Base-by-base conservation (phyloP, 768 basidiomycete genomes). In the Clitopilus passeckerianus region DNA sequence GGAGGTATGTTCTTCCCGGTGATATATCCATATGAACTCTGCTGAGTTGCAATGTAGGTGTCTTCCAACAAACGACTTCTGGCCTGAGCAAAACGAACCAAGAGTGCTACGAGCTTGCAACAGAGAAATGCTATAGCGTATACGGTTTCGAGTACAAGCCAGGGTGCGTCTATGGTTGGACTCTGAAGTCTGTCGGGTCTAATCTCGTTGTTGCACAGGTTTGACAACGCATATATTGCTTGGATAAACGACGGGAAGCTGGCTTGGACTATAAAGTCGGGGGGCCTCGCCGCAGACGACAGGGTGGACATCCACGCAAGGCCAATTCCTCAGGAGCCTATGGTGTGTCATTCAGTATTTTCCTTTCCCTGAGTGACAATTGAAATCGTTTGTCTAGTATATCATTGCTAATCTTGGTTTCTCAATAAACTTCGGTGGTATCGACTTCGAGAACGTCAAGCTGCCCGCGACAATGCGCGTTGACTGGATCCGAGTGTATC, bases 401-500 rank as follows among this genome's bases (percentile, higher is more conserved):
- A 79, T 92, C 69, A 81, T 91, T 58, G 79, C 81, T 54, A 89
- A 90, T 61, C 77, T 89, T 34, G 90, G 88, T 37, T 82, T 90
- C 59, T 90, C 88, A 6, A 62, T 74, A 46, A 85, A 82, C 65
- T 91, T 91, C 69, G 89, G 86, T 15, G 75, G 70, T 7, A 82
- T 91, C 65, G 85, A 91, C 63, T 77, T 85, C 57, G 74, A 75
- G 5, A 64, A 82, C 37, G 67, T 91, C 27, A 70, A 71, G 18
- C 79, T 87, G 65, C 85, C 85, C 5, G 70, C 81, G 8, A 77
- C 75, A 24, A 87, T 95, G 89, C 75, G 75, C 57, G 74, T 95
- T 54, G 94, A 96, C 67, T 95, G 86, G 60, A 85, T 95, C 59
- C 83, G 94, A 1, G 89, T 96, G 6, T 89, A 88, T 63, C 87